Conservation (phyloP, 805 yeast species). For the Saccharomycopsis schoenii region DNA sequence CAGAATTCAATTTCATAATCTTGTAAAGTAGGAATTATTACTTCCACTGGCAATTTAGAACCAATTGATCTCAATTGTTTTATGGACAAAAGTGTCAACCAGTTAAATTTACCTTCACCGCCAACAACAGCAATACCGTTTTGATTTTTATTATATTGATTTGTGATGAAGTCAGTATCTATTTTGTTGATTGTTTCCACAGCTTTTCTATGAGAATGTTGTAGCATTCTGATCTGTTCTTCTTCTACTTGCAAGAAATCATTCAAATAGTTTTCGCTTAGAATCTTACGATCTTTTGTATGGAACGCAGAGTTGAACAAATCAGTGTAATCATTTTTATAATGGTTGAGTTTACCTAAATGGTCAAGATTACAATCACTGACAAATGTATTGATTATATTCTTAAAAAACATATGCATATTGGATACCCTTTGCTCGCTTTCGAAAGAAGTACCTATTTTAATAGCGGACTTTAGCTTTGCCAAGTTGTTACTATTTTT, state of each 20-base stretch:
- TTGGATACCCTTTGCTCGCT: not conserved
- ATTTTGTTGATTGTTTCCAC: not conserved
- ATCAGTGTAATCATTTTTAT: not conserved
- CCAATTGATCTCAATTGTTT: slow-evolving; percentile 57
- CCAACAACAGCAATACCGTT: slow-evolving; percentile 64
- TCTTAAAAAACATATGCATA: not conserved
- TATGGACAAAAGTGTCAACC: slow-evolving; percentile 59
- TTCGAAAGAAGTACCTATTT: not conserved
- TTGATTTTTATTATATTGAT: slow-evolving; percentile 30
- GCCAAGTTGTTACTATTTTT: not conserved
- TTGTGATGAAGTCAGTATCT: not conserved
- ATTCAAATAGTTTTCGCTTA: not conserved
- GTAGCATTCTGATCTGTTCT: not conserved
- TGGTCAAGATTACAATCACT: not conserved
- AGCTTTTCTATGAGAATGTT: not conserved
- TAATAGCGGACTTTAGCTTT: not conserved
- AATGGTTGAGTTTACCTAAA: not conserved
- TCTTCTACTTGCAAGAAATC: not conserved
- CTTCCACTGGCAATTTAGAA: slow-evolving; percentile 68
- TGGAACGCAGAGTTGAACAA: not conserved
- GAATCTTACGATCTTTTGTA: not conserved
- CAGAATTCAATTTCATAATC: slow-evolving; percentile 72
- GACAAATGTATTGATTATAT: not conserved
- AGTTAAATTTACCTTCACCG: slow-evolving; percentile 64
- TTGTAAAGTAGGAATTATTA: slow-evolving; percentile 58